phyloP scores from a whole-genome alignment of 306 rosid genomes.

The Arachis hypogaea region DNA sequence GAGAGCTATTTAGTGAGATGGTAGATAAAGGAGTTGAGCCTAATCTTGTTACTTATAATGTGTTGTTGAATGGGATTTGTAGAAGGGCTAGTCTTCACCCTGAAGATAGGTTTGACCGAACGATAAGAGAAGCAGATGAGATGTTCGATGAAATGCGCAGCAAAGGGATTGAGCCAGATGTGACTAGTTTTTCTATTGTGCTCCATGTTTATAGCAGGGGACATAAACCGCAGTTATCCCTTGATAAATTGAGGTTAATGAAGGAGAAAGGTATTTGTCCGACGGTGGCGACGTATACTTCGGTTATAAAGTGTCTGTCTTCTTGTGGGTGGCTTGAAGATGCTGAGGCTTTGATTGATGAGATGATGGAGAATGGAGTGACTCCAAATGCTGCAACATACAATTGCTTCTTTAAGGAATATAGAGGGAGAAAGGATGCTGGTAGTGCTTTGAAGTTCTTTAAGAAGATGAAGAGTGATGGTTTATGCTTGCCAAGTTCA shows the following conservation, averaged over 20 bases:
- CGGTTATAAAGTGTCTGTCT: constrained; percentile 80
- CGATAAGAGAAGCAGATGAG: constrained; percentile 67
- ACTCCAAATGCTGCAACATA: constrained; percentile 70
- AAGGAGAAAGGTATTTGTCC: constrained; percentile 74
- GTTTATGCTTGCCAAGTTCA: constrained; percentile 58
- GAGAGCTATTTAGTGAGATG: constrained; percentile 71
- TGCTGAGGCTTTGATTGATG: constrained; percentile 67
- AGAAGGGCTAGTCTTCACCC: constrained; percentile 85
- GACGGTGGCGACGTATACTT: constrained; percentile 71
- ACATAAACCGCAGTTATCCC: constrained; percentile 71
- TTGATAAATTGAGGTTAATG: constrained; percentile 77
- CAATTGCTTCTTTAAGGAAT: constrained; percentile 86
- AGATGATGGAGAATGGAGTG: constrained; percentile 73
- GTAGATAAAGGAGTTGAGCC: constrained; percentile 67
- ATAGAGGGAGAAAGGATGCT: constrained; percentile 70
- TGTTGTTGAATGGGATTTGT: constrained; percentile 82
- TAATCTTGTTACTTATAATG: constrained; percentile 78
- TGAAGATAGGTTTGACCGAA: constrained; percentile 76
- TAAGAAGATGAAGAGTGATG: constrained; percentile 71
- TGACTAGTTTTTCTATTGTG: constrained; percentile 76
- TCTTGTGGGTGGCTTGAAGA: constrained; percentile 84
- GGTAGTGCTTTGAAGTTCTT: constrained; percentile 72
- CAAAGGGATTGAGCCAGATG: constrained; percentile 86
- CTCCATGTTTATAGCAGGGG: constrained; percentile 95
- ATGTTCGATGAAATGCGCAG: constrained; percentile 75